Percentiles rank a stretch among this genome's conserved stretches.
These are phyloP conservation scores for Afroboletus lepidellus DNA, from an alignment of 1,284 basidiomycete species.

Conservation along the genomic window DNA sequence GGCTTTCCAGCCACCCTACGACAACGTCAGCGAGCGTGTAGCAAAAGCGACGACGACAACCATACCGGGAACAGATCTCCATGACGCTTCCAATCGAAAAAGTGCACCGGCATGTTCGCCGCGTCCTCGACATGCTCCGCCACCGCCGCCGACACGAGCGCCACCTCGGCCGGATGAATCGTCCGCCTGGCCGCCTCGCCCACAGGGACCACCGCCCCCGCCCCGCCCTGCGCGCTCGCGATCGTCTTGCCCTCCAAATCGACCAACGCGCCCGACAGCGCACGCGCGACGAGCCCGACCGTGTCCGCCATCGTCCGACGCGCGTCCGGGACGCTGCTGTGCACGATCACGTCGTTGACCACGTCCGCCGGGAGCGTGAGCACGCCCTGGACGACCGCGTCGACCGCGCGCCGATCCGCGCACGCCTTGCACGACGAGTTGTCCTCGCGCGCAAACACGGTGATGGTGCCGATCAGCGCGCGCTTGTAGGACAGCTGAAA, in stretches of 20 bases:
- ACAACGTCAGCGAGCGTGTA: neutral
- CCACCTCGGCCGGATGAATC: slow-evolving; percentile 20
- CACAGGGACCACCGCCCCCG: slow-evolving; percentile 1
- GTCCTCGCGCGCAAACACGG: slow-evolving; percentile 26
- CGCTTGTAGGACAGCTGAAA: slow-evolving; percentile 20
- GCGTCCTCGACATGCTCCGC: slow-evolving; percentile 17
- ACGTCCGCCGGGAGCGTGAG: slow-evolving; percentile 21
- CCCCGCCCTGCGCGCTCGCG: slow-evolving; percentile 18
- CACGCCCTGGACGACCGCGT: slow-evolving; percentile 21
- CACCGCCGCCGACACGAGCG: slow-evolving; percentile 22
- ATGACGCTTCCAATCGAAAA: slow-evolving; percentile 25
- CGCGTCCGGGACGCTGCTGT: neutral
- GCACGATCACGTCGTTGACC: slow-evolving; percentile 21
- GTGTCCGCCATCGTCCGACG: slow-evolving; percentile 7
- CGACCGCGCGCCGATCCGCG: slow-evolving; percentile 13
- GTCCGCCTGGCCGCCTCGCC: neutral
- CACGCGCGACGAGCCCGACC: neutral
- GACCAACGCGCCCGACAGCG: slow-evolving; percentile 15
- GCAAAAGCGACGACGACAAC: too few species aligned
- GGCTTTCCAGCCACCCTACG: neutral
- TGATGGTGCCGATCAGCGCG: slow-evolving; percentile 17
- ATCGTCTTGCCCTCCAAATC: slow-evolving; percentile 14
- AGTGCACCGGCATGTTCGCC: slow-evolving; percentile 12
- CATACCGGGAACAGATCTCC: slow-evolving; percentile 19
- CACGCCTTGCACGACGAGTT: slow-evolving; percentile 26